Percentiles rank a stretch among this genome's conserved stretches.
These are phyloP conservation scores for Colletotrichum tabaci DNA, from an alignment of 2,329 filamentous ascomycete genomes.

Conservation along the genomic window DNA sequence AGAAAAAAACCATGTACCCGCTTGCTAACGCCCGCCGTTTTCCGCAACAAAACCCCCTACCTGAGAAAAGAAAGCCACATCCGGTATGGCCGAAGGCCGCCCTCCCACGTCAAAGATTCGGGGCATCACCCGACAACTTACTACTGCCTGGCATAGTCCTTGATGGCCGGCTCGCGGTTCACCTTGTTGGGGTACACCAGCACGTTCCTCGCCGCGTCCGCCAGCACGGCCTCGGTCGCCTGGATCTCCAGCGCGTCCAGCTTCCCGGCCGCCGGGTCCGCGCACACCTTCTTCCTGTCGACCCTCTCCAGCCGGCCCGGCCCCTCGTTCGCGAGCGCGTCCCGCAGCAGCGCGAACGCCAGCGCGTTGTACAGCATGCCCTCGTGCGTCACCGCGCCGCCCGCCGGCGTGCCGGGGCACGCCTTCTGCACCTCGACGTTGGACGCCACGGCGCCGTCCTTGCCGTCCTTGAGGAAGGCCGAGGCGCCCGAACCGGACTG, in stretches of 20 bases:
- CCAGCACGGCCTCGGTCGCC: conserved; percentile 20
- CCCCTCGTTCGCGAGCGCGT: conserved; percentile 39
- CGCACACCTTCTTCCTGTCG: conserved; percentile 23
- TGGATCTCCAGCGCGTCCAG: conserved; percentile 8
- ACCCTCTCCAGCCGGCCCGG: conserved; percentile 26
- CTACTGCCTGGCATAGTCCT: conserved; percentile 4
- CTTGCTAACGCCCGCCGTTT: neutral
- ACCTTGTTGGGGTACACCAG: conserved; percentile 25
- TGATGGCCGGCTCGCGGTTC: conserved; percentile 20
- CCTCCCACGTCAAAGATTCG: neutral
- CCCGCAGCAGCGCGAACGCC: conserved; percentile 60
- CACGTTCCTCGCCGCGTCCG: conserved; percentile 1
- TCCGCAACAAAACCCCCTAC: too few species aligned
- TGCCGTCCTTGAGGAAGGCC: conserved; percentile 56
- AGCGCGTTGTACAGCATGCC: conserved; percentile 54
- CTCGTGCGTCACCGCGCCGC: conserved; percentile 64
- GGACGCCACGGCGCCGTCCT: conserved; percentile 58
- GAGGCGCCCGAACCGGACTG: conserved; percentile 63
- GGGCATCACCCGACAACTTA: too few species aligned
- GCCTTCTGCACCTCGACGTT: conserved; percentile 65
- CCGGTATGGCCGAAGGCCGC: too few species aligned
- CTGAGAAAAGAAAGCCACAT: too few species aligned
- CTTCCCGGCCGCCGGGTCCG: conserved; percentile 18
- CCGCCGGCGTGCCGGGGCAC: conserved; percentile 57
- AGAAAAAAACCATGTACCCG: neutral